A percentile compares a stretch with the other conserved stretches of the same genome.
Evolutionary conservation across 1,284 basidiomycete genomes (phyloP).

Genomic region (Butyriboletus appendiculatus): DNA sequence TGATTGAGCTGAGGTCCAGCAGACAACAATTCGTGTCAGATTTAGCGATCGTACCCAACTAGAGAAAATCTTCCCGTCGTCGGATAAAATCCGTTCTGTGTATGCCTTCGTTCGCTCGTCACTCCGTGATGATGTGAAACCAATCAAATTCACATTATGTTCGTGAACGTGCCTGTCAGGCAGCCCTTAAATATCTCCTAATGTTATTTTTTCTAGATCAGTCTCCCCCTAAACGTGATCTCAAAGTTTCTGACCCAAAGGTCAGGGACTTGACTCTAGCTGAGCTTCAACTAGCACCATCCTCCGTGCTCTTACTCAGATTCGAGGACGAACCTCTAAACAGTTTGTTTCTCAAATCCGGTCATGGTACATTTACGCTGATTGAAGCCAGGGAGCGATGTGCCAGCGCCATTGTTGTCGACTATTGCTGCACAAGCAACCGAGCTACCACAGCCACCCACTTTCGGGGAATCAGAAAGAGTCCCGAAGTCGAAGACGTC

Average conservation of each 20-base stretch:
- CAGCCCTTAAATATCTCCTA: not conserved
- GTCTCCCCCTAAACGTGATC: conserved; percentile 76
- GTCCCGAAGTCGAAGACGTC: conserved; percentile 23
- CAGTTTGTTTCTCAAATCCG: conserved; percentile 41
- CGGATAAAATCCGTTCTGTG: conserved; percentile 74
- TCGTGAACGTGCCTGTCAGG: conserved; percentile 37
- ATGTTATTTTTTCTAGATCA: conserved; percentile 53
- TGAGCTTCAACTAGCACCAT: conserved; percentile 77
- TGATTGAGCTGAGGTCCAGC: conserved; percentile 12
- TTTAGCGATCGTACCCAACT: conserved; percentile 83
- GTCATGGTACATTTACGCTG: not conserved
- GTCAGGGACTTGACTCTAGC: conserved; percentile 67
- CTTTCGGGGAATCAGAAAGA: conserved; percentile 24
- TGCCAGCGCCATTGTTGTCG: conserved; percentile 66
- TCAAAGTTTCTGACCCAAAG: conserved; percentile 73
- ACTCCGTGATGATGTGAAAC: conserved; percentile 69
- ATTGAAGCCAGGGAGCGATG: conserved; percentile 41
- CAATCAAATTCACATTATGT: conserved; percentile 84
- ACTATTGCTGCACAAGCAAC: conserved; percentile 55
- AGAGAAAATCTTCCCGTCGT: conserved; percentile 77
- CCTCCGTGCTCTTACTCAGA: conserved; percentile 73
- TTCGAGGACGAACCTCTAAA: conserved; percentile 77
- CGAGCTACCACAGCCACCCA: conserved; percentile 60
- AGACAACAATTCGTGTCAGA: conserved; percentile 81
- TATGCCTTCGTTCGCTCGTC: conserved; percentile 82